Conservation (phyloP, 208 protist species). For the Trypanosoma scelopori region DNA sequence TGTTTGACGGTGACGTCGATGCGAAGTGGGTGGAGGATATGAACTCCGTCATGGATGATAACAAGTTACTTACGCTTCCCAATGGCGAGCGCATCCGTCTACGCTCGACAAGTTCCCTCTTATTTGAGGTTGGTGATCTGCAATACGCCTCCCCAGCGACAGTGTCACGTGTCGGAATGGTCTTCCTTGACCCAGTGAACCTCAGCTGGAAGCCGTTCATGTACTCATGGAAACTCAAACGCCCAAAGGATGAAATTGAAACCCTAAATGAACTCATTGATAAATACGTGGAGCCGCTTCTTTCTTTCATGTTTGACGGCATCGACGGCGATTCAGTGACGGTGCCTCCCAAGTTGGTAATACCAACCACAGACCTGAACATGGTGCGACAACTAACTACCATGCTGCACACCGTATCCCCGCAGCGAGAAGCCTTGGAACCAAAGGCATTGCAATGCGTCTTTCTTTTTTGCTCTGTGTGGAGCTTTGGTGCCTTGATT, state of each 20-base stretch:
- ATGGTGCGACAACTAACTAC: slow-evolving; percentile 95
- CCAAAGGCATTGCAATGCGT: slow-evolving; percentile 92
- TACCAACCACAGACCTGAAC: slow-evolving; percentile 91
- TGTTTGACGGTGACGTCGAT: slow-evolving; percentile 99
- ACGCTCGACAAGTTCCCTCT: slow-evolving; percentile 92
- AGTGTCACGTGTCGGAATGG: slow-evolving; percentile 99
- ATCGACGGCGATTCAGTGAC: slow-evolving; percentile 67
- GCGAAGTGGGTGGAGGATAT: slow-evolving; percentile 99
- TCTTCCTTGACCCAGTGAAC: slow-evolving; percentile 98
- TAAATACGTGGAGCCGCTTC: slow-evolving; percentile 90
- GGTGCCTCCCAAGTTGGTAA: slow-evolving; percentile 69
- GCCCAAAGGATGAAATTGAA: slow-evolving; percentile 89
- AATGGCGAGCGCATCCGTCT: slow-evolving; percentile 98
- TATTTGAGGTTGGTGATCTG: slow-evolving; percentile 99
- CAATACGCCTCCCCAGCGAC: slow-evolving; percentile 99
- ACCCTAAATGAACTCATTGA: slow-evolving; percentile 90
- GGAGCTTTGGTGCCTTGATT: slow-evolving; percentile 95
- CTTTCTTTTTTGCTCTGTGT: slow-evolving; percentile 96
- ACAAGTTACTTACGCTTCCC: slow-evolving; percentile 98
- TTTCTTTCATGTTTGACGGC: slow-evolving; percentile 95
- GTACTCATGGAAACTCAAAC: slow-evolving; percentile 87
- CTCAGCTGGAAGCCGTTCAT: slow-evolving; percentile 96
- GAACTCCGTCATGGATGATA: slow-evolving; percentile 99
- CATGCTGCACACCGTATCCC: slow-evolving; percentile 86
- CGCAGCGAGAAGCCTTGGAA: slow-evolving; percentile 74